A percentile compares a stretch with the other conserved stretches of the same genome.
These are phyloP conservation scores for Hypoxylon perforatum DNA, from an alignment of 495 filamentous ascomycete genomes.

Conservation along the genomic window DNA sequence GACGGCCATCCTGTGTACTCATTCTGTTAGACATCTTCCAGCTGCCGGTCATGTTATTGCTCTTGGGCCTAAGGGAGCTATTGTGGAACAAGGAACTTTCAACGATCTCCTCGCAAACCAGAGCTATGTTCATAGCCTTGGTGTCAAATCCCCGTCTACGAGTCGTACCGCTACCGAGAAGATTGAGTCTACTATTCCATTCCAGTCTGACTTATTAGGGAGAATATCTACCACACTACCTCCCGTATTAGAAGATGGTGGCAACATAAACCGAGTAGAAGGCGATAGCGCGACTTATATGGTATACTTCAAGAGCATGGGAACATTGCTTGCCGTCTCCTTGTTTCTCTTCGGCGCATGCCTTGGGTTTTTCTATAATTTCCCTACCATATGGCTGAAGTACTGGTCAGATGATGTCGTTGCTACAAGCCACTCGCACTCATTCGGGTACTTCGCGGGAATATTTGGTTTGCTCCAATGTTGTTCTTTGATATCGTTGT, in stretches of 20 bases:
- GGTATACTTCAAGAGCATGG: constrained; percentile 54
- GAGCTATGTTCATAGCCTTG: constrained; percentile 46
- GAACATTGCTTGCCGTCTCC: constrained; percentile 18
- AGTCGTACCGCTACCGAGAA: constrained; percentile 2
- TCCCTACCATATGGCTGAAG: constrained; percentile 52
- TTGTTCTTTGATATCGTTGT: constrained; percentile 29
- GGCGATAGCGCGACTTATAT: constrained; percentile 48
- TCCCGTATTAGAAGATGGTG: background rate
- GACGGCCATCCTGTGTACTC: constrained; percentile 63
- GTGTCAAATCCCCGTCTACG: constrained; percentile 15
- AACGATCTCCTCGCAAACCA: constrained; percentile 42
- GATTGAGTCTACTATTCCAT: background rate
- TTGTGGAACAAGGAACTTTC: constrained; percentile 59
- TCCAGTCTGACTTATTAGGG: background rate
- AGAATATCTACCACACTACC: background rate
- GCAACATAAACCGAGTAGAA: constrained; percentile 8
- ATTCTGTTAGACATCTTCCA: constrained; percentile 53
- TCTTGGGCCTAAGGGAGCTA: constrained; percentile 50
- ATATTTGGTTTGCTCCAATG: constrained; percentile 49
- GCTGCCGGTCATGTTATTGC: constrained; percentile 59
- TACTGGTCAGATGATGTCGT: constrained; percentile 50
- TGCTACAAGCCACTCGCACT: constrained; percentile 40
- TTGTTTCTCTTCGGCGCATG: constrained; percentile 36
- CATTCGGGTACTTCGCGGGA: constrained; percentile 48
- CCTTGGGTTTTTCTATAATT: constrained; percentile 52